A percentile compares a stretch with the other conserved stretches of the same genome.
These are phyloP conservation scores for Obelidium mucronatum DNA, from an alignment of 192 early-diverging fungal species.

Conservation along the genomic window DNA sequence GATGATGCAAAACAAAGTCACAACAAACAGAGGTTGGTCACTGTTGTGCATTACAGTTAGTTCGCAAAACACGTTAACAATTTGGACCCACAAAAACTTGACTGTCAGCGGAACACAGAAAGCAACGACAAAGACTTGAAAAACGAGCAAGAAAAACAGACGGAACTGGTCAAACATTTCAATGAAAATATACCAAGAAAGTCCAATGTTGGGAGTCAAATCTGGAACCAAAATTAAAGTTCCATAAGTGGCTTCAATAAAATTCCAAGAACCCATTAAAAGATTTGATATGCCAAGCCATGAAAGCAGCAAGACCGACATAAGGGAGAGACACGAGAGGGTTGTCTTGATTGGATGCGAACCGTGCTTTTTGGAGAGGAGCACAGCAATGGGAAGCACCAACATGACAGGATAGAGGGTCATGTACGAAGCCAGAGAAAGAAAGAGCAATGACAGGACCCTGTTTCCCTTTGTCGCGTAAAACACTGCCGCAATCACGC, in stretches of 20 bases:
- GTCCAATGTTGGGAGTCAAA: slow-evolving; percentile 93
- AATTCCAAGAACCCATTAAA: slow-evolving; percentile 73
- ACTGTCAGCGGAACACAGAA: slow-evolving; percentile 87
- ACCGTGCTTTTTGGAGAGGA: slow-evolving; percentile 48
- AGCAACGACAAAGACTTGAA: slow-evolving; percentile 92
- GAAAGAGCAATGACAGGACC: slow-evolving; percentile 67
- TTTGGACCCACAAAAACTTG: slow-evolving; percentile 77
- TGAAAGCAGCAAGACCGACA: slow-evolving; percentile 45
- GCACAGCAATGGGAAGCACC: slow-evolving; percentile 62
- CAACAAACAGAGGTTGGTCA: slow-evolving; percentile 80
- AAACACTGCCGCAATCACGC: slow-evolving; percentile 76
- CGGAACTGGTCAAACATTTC: slow-evolving; percentile 99
- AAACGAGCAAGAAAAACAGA: slow-evolving; percentile 89
- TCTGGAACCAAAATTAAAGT: slow-evolving; percentile 81
- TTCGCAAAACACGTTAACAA: no score
- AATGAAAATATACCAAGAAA: slow-evolving; percentile 99
- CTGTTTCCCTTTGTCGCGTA: slow-evolving; percentile 66
- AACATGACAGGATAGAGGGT: slow-evolving; percentile 90
- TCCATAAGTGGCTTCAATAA: slow-evolving; percentile 72
- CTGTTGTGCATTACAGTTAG: slow-evolving; percentile 52
- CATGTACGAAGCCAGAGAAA: slow-evolving; percentile 84
- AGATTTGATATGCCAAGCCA: slow-evolving; percentile 67
- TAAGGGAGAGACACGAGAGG: slow-evolving; percentile 42
- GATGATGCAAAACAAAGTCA: slow-evolving; percentile 73
- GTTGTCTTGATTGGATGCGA: not conserved